Evolutionary conservation across 768 basidiomycete genomes (phyloP).

Genomic region (Tylopilus sp.): DNA sequence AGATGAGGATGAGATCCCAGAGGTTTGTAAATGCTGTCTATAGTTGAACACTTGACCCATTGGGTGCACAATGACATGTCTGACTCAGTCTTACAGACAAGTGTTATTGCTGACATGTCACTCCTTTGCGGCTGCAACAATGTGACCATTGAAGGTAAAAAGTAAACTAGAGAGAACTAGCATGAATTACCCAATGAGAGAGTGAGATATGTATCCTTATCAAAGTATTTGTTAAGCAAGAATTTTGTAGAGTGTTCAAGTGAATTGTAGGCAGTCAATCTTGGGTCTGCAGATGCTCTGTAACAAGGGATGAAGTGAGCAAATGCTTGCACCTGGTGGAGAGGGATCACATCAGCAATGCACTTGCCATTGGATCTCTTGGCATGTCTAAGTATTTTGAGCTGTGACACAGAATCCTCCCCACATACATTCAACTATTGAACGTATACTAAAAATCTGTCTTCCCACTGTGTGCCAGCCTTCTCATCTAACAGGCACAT

Average conservation of each 20-base stretch:
- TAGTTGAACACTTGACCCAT: background rate
- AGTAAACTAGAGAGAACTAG: background rate
- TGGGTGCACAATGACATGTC: background rate
- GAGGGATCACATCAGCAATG: background rate
- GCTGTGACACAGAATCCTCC: background rate
- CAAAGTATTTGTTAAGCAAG: background rate
- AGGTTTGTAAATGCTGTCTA: background rate
- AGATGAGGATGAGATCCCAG: background rate
- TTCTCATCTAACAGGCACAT: background rate
- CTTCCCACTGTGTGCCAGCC: background rate
- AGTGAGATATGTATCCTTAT: background rate
- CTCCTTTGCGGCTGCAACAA: background rate
- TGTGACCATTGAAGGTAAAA: background rate
- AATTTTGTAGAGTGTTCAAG: background rate
- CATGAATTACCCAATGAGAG: background rate
- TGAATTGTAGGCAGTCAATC: background rate
- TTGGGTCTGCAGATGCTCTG: background rate
- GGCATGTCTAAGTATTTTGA: background rate
- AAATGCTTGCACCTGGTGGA: background rate
- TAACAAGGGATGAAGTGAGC: background rate
- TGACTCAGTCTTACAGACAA: too few relatives aligned
- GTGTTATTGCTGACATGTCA: background rate
- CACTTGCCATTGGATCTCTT: background rate
- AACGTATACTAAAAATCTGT: background rate
- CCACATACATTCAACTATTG: background rate